Evolutionary conservation across 108 stramenopile genomes (phyloP), one percentile per base, ranked within the genome.

Genomic region (Stephanodiscus triporus): DNA sequence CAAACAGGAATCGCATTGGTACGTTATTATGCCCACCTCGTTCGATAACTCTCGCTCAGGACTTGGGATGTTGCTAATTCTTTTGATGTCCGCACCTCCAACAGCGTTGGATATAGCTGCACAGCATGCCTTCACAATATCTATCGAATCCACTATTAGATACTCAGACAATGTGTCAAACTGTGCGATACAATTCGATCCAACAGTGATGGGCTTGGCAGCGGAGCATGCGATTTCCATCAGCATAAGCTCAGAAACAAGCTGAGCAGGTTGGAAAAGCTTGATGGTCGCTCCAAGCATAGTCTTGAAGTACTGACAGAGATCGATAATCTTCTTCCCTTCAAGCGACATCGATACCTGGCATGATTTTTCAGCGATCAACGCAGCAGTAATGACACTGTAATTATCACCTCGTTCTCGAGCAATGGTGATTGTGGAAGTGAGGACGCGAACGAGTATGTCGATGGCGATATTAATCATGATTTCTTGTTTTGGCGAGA

Each of bases 1-100:
- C 10, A 71, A 58, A 73, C 93, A 94, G 43, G 87, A 78, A 76
- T 91, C 93, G 43, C 93, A 94, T 70, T 88, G 81, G 68, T 91
- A 89, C 63, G 48, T 42, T 56, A 48, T 49, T n/a, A 62, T 51
- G 9, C 30, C 26, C 36, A 37, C 38, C 64, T 75, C 65, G 32
- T 5, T 48, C 13, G 68, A 75, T 50, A 20, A 57, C 9, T 63
- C 63, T 38, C 37, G 71, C 61, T 74, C 47, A 30, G 63, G 45
- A 72, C 47, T 68, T 24, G 59, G 26, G 6, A 36, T 59, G 45
- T 14, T 43, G 54, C 24, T 54, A 5, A 34, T 57, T 43, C 30
- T 62, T 17, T 38, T 49, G 29, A 50, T 45, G 22, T 65, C 29
- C 24, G 32, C 2, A 9, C 65, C 45, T 26, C 23, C 66, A 42